Percentiles rank a stretch among this genome's conserved stretches.
Evolutionary conservation across 192 early-diverging fungal genomes (phyloP).

Genomic region (Backusella sp.): DNA sequence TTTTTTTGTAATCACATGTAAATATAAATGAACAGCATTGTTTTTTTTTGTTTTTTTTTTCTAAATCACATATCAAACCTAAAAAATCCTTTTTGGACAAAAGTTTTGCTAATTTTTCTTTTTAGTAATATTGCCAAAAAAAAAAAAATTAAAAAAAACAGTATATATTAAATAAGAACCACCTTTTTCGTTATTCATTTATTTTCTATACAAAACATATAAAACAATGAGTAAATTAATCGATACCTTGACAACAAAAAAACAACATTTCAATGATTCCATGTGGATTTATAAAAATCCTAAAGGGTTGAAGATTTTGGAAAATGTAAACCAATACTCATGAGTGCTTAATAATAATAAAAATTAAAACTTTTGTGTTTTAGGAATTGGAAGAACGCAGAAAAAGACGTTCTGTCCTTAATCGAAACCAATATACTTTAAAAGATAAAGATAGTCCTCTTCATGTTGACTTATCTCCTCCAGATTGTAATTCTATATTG

Average conservation of each 20-base stretch:
- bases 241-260: not conserved
- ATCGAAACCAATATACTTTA: not conserved
- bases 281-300: conserved; percentile 16
- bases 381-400: conserved; percentile 10
- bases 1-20: too few relatives aligned
- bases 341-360: not conserved
- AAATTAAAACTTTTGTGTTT: not conserved
- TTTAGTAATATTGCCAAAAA: not conserved
- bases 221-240: not conserved
- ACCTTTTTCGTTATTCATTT: not conserved
- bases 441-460: not conserved
- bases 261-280: not conserved
- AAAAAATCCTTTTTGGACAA: too few relatives aligned
- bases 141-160: not conserved
- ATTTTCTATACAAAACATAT: not conserved
- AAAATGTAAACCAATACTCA: not conserved
- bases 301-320: conserved; percentile 6
- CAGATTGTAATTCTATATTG: not conserved
- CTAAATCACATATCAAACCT: too few relatives aligned
- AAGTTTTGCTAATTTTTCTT: too few relatives aligned
- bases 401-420: not conserved
- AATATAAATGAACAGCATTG: too few relatives aligned
- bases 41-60: not conserved
- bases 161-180: not conserved
- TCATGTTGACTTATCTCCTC: not conserved